Evolutionary conservation across 1,284 basidiomycete genomes (phyloP), one percentile per base, ranked within the genome.

Genomic region (Apiotrichum brassicae): DNA sequence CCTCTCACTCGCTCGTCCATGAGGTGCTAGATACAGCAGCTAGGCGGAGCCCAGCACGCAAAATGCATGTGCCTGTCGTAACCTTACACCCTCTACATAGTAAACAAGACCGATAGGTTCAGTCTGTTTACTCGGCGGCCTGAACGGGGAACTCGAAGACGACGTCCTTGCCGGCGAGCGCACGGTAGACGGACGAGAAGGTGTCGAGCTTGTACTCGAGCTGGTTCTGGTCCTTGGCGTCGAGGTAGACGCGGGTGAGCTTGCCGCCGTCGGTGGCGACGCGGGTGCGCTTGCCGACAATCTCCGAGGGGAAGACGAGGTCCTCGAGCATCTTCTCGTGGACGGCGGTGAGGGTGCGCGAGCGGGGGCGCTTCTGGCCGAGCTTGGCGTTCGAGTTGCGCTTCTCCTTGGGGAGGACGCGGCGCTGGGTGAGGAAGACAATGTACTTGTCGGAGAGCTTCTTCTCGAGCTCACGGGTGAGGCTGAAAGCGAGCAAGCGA

Each of bases 301-400:
- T 98, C 80, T 97, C 95, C 36, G 91, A 93, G 62, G 95, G 95
- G 84, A 84, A 97, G 54, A 99, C 94, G 58, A 99, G 87, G 77
- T 99, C 95, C 77, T 97, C 95, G 62, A 99, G 83, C 72, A 97
- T 94, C 78, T 85, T 86, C 77, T 97, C 92, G 81, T 98, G 95
- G 58, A 99, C 94, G 62, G 82, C 85, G 63, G 93, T 98, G 67
- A 99, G 86, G 56, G 95, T 99, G 72, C 95, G 88, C 77, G 83
- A 90, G 65, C 92, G 87, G 62, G 95, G 95, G 66, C 95, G 82
- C 82, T 94, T 95, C 81, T 98, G 94, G 54, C 62, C 62, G 54
- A 62, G 54, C 80, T 87, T 82, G 65, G 87, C 84, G 60, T 87
- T 86, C 51, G 90, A 90, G 71, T 83, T 88, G 64, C 91, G 90